Base-by-base conservation (phyloP, 768 basidiomycete species). In the Leccinum aurantiacum region DNA sequence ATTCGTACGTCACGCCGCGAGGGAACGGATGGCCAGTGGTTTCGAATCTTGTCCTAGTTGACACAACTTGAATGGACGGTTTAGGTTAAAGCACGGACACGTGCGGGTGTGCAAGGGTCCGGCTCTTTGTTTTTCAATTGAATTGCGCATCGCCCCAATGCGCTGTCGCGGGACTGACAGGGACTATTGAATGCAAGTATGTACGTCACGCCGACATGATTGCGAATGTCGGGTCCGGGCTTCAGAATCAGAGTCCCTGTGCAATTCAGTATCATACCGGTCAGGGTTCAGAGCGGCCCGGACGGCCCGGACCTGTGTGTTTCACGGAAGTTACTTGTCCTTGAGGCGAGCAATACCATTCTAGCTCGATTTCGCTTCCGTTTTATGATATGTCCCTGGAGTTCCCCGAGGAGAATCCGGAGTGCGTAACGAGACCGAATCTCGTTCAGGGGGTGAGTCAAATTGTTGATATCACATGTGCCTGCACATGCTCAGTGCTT, bases 391-490 rank as follows among this genome's bases (percentile, higher is more conserved):
- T 31, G 58, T 4, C 44, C 15, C 25, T 33, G 33, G 9, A 13
- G n/a, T 56, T 31, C 19, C 61, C 60, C 60, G 62, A 63, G 60
- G 62, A 53, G 50, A 62, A 62, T 17, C 8, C n/a, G 49, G 27
- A 29, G 48, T 27, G 48, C 25, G 25, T 44, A 44, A 44, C 17
- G n/a, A 44, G 41, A 41, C 38, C 41, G n/a, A 44, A 9, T 46
- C 44, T 6, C 10, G 19, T 46, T 46, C 6, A 19, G 17, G 10
- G 4, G n/a, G 19, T 6, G 44, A 46, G 44, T 19, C 10, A n/a
- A 46, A 19, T 46, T 19, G 10, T n/a, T 9, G 1, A 11, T 7
- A 44, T 44, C 41, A 44, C 41, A 2, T 19, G n/a, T 19, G 41
- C 17, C 38, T 17, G 38, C 37, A 37, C 6, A 37, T 15, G 15